Percentiles rank a stretch among this genome's conserved stretches.
These are phyloP conservation scores for Botryotinia calthae DNA, from an alignment of 2,329 filamentous ascomycete species.

Conservation along the genomic window DNA sequence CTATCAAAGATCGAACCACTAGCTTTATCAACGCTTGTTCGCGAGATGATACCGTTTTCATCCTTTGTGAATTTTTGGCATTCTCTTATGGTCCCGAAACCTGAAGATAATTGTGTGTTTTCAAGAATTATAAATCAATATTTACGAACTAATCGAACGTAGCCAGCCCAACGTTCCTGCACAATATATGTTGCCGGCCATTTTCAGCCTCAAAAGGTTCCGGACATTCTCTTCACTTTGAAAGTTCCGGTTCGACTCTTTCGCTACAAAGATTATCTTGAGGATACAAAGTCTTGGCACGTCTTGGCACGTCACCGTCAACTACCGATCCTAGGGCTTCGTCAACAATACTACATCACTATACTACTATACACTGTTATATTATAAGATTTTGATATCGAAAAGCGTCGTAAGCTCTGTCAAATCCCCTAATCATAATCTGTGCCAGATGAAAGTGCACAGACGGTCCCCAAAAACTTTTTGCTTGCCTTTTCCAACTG, in stretches of 20 bases:
- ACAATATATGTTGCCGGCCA: neutral
- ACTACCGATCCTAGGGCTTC: neutral
- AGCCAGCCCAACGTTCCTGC: neutral
- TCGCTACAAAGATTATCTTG: neutral
- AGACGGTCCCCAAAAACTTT: neutral
- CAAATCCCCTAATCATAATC: neutral
- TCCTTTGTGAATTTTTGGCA: neutral
- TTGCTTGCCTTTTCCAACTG: neutral
- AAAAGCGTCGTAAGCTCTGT: slow-evolving; percentile 11
- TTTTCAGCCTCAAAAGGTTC: too few relatives aligned
- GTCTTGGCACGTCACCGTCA: neutral
- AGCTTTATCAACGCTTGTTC: neutral
- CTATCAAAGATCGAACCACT: neutral
- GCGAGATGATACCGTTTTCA: neutral
- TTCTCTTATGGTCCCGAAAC: neutral
- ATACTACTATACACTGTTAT: neutral
- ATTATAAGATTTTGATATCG: neutral
- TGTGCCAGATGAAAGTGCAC: neutral
- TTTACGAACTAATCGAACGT: neutral
- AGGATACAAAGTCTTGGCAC: neutral
- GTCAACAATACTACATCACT: neutral
- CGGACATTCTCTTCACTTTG: neutral
- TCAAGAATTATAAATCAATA: neutral
- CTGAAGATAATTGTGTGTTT: neutral
- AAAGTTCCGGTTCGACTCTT: neutral